Evolutionary conservation across 306 rosid genomes (phyloP).

Genomic region (Hylodesmum podocarpum): DNA sequence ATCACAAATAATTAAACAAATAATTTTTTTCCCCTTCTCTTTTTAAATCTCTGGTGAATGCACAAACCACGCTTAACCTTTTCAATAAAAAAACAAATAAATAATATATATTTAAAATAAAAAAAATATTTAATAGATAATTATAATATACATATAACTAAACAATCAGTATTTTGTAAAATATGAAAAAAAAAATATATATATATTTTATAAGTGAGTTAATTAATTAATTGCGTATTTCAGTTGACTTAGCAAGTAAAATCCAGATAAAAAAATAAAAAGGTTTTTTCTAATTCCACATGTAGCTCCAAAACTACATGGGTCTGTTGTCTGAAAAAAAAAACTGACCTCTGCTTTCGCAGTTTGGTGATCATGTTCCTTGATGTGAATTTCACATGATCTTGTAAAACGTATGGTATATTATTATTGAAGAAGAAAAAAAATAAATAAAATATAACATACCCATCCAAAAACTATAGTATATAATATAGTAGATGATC

Average conservation of each 20-base stretch:
- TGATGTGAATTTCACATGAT: neutral
- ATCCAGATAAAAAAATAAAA: neutral
- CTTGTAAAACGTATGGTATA: neutral
- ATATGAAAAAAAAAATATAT: no score
- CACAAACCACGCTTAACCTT: neutral
- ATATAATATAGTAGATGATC: neutral
- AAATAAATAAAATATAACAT: neutral
- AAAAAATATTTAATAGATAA: no score
- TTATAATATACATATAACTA: no score
- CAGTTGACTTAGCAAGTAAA: no score
- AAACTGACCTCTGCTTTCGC: neutral
- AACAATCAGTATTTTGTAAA: no score
- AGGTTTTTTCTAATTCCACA: neutral
- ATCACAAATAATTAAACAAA: neutral
- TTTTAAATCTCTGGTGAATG: neutral
- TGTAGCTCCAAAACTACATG: neutral
- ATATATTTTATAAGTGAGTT: no score
- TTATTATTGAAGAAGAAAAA: neutral
- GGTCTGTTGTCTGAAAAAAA: neutral
- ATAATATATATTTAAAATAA: neutral
- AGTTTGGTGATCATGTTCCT: neutral
- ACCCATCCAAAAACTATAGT: neutral
- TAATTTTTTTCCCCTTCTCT: neutral
- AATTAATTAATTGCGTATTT: no score
- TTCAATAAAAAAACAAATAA: neutral